phyloP scores from a whole-genome alignment of 208 protist genomes.

The Leishmania braziliensis region DNA sequence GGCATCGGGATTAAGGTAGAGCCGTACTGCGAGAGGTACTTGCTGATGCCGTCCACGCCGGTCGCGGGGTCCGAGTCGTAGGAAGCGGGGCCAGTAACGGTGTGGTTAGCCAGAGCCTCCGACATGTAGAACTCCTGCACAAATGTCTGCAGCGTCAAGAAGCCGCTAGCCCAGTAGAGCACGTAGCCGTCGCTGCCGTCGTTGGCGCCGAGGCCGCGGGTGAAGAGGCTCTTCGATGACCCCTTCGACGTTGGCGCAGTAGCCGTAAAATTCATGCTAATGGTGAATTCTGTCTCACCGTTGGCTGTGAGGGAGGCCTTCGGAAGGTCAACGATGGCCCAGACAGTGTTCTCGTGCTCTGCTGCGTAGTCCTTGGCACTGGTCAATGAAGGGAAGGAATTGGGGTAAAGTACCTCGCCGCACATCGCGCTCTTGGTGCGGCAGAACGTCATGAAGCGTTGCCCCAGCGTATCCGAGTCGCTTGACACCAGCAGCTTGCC shows the following conservation, averaged over 20 bases:
- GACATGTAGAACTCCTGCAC: constrained; percentile 68
- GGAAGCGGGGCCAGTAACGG: constrained; percentile 9
- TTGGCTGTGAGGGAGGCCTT: constrained; percentile 12
- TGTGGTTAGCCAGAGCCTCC: constrained; percentile 9
- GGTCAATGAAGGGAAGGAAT: constrained; percentile 42
- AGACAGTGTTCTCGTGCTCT: constrained; percentile 57
- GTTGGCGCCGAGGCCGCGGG: constrained; percentile 32
- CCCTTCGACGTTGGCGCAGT: constrained; percentile 61
- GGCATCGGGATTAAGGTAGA: constrained; percentile 63
- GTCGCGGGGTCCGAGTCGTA: constrained; percentile 15
- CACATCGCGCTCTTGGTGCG: constrained; percentile 46
- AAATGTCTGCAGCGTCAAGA: constrained; percentile 79
- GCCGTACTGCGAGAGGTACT: constrained; percentile 43
- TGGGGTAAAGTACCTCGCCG: constrained; percentile 45
- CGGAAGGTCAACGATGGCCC: constrained; percentile 73
- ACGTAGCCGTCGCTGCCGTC: constrained; percentile 45
- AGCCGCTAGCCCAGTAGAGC: constrained; percentile 79
- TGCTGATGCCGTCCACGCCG: constrained; percentile 35
- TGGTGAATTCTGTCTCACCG: constrained; percentile 54
- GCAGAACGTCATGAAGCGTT: constrained; percentile 61
- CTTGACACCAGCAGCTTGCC: constrained; percentile 70
- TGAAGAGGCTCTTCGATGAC: constrained; percentile 40
- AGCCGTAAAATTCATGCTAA: constrained; percentile 90
- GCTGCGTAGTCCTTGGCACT: constrained; percentile 58
- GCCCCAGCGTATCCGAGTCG: constrained; percentile 30